phyloP scores from a whole-genome alignment of 208 protist species.

The Leishmania gerbilli region DNA sequence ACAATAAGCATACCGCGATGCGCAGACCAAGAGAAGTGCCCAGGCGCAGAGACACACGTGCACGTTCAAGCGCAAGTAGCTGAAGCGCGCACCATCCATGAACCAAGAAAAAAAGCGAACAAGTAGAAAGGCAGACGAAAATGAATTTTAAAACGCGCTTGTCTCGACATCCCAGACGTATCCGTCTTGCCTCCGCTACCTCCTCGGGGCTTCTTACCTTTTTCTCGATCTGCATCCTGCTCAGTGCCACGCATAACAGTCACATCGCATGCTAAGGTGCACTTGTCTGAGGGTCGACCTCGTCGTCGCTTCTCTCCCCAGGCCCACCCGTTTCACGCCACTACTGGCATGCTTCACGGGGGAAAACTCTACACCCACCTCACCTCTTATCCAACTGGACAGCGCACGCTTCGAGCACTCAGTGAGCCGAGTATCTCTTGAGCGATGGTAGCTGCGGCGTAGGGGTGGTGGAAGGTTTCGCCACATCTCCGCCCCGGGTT shows the following conservation, averaged over 20 bases:
- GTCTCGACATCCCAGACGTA: background rate
- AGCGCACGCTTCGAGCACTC: background rate
- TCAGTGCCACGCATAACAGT: background rate
- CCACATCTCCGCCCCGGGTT: background rate
- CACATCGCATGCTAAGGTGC: too few species aligned
- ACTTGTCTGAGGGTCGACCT: background rate
- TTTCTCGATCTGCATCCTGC: background rate
- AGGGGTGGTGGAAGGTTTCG: background rate
- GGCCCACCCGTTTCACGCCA: background rate
- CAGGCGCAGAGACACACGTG: background rate
- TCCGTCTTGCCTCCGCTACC: background rate
- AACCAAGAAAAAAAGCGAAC: background rate
- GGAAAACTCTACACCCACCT: background rate
- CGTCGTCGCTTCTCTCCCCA: background rate
- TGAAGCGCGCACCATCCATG: background rate
- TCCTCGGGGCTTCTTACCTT: background rate
- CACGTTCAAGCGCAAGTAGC: background rate
- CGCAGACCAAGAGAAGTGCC: background rate
- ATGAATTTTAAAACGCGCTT: background rate
- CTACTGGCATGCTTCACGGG: background rate
- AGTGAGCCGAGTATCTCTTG: background rate
- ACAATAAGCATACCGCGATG: background rate
- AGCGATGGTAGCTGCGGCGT: background rate
- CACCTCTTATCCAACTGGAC: background rate
- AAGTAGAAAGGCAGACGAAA: background rate